A percentile compares a stretch with the other conserved stretches of the same genome.
phyloP scores from a whole-genome alignment of 139 green algal species.

The Closterium sp. region DNA sequence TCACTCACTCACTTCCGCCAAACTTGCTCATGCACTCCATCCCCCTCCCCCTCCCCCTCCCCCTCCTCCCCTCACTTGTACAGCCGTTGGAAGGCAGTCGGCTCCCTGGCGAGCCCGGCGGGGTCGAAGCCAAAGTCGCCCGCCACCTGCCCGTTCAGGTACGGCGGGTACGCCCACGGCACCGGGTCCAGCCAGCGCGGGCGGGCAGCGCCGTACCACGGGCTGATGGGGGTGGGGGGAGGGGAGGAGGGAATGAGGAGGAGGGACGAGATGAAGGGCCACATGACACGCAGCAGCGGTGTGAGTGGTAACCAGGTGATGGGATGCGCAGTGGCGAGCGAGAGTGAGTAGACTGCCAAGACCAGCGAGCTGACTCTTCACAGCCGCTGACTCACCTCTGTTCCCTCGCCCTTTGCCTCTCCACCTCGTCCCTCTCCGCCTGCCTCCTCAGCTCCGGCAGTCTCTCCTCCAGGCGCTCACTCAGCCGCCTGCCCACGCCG shows the following conservation, averaged over 20 bases:
- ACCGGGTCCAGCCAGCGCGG: conserved; percentile 34
- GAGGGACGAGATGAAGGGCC: neutral
- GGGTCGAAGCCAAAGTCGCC: conserved; percentile 56
- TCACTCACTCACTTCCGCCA: neutral
- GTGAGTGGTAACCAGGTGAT: neutral
- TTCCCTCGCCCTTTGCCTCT: neutral
- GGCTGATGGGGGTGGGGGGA: neutral
- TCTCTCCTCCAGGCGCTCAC: neutral
- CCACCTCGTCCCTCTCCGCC: neutral
- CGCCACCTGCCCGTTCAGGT: conserved; percentile 36
- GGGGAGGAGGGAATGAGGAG: neutral
- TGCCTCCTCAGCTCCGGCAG: neutral
- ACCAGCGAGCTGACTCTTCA: no score
- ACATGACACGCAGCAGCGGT: neutral
- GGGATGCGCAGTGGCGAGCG: neutral
- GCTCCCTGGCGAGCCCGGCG: conserved; percentile 11
- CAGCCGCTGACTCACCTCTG: neutral
- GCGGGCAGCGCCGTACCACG: conserved; percentile 18
- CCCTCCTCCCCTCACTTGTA: conserved; percentile 19
- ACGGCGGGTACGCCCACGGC: conserved; percentile 13
- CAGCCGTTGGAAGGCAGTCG: conserved; percentile 8
- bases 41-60: neutral
- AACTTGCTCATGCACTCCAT: neutral
- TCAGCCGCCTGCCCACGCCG: neutral
- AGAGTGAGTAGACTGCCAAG: neutral